phyloP scores from a whole-genome alignment of 2,329 filamentous ascomycete genomes.

The Diaporthe capsici region DNA sequence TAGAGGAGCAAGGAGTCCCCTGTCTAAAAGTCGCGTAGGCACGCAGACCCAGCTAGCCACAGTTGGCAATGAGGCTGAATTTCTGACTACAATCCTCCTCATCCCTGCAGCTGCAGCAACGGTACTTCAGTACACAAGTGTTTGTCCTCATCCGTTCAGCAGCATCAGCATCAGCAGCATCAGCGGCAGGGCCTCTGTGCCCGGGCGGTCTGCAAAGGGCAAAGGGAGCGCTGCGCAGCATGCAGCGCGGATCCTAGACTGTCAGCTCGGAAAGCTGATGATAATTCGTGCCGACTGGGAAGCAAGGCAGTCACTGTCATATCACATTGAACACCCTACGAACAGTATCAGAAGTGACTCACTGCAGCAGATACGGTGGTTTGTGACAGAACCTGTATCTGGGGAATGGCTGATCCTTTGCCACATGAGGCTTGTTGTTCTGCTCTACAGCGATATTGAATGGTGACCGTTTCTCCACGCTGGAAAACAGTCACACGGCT shows the following conservation, averaged over 20 bases:
- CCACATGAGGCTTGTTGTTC: too few relatives aligned
- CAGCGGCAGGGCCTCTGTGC: neutral
- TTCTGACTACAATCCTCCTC: neutral
- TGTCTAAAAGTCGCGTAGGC: neutral
- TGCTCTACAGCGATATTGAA: neutral
- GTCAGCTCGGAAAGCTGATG: neutral
- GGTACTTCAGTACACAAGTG: neutral
- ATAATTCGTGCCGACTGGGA: neutral
- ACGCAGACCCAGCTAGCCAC: neutral
- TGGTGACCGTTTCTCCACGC: neutral
- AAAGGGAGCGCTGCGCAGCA: neutral
- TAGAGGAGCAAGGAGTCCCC: neutral
- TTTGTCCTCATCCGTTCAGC: neutral
- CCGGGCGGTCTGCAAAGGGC: neutral
- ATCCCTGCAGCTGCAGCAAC: neutral
- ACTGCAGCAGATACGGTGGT: neutral
- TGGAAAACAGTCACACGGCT: too few relatives aligned
- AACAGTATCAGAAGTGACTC: neutral
- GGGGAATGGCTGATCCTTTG: neutral
- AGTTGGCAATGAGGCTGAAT: constrained; percentile 24
- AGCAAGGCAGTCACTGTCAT: too few relatives aligned
- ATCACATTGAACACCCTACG: too few relatives aligned
- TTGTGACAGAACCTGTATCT: neutral
- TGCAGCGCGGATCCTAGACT: neutral
- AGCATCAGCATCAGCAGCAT: neutral